Evolutionary conservation across 192 early-diverging fungal genomes (phyloP).

Genomic region (Allomyces javanicus): DNA sequence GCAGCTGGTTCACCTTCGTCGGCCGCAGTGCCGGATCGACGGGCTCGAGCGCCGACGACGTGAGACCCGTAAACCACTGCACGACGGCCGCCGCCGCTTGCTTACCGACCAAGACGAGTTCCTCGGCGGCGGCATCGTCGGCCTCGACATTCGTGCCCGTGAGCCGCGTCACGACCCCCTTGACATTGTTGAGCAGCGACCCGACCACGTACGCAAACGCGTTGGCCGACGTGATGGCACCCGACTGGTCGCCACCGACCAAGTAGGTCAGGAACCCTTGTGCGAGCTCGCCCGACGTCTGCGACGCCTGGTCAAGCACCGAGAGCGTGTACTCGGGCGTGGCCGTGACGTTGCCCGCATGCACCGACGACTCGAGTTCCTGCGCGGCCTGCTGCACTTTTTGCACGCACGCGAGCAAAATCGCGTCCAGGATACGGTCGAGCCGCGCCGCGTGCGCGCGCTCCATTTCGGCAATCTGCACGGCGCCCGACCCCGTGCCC

Average conservation of each 20-base stretch:
- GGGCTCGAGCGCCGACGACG: conserved; percentile 48
- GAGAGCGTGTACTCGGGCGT: conserved; percentile 82
- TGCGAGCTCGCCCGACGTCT: conserved; percentile 40
- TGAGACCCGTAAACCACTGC: conserved; percentile 71
- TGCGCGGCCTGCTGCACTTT: conserved; percentile 81
- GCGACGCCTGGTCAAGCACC: conserved; percentile 68
- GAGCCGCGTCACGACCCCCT: conserved; percentile 61
- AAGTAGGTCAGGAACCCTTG: neutral
- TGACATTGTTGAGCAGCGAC: conserved; percentile 69
- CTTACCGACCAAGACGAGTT: conserved; percentile 47
- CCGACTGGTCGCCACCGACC: conserved; percentile 59
- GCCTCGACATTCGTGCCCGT: conserved; percentile 25
- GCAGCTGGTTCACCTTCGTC: conserved; percentile 50
- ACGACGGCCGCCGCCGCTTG: conserved; percentile 42
- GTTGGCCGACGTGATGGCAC: conserved; percentile 61
- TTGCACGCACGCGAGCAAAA: conserved; percentile 65
- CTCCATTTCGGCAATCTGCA: conserved; percentile 40
- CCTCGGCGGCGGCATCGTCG: conserved; percentile 53
- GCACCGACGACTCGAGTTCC: conserved; percentile 58
- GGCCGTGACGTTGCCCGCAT: conserved; percentile 66
- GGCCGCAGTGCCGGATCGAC: conserved; percentile 41
- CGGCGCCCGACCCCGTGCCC: neutral
- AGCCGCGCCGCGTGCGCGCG: conserved; percentile 43
- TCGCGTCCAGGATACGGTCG: conserved; percentile 62
- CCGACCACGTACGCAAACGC: conserved; percentile 59